Percentiles rank a stretch among this genome's conserved stretches.
Conservation (phyloP, 768 basidiomycete species). For the Leucogyrophana mollusca region DNA sequence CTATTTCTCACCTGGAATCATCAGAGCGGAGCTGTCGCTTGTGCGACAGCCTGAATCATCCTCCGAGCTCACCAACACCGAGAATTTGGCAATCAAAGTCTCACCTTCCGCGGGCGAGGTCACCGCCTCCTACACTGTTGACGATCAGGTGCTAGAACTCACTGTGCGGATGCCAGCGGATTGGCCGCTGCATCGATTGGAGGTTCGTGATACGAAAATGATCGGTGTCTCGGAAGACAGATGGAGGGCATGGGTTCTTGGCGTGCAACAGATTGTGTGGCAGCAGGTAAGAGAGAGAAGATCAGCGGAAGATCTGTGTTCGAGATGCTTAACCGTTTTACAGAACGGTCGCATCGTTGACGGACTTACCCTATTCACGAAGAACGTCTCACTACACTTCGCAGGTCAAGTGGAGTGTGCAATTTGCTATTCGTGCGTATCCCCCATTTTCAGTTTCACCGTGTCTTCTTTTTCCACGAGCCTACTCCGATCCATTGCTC, state of each 20-base stretch:
- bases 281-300: slow-evolving; percentile 58
- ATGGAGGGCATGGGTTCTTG: slow-evolving; percentile 94
- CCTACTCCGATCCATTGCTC: neutral
- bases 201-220: slow-evolving; percentile 79
- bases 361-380: slow-evolving; percentile 86
- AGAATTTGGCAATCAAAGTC: slow-evolving; percentile 80
- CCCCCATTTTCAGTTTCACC: neutral
- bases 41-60: slow-evolving; percentile 55
- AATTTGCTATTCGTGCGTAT: slow-evolving; percentile 86
- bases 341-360: slow-evolving; percentile 92
- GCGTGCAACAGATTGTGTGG: slow-evolving; percentile 87
- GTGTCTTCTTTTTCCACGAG: neutral
- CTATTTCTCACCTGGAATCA: slow-evolving; percentile 88
- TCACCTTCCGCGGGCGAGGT: slow-evolving; percentile 75
- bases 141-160: slow-evolving; percentile 93
- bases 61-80: slow-evolving; percentile 60
- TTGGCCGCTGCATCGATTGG: slow-evolving; percentile 87
- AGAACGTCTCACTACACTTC: slow-evolving; percentile 90
- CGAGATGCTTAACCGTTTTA: neutral
- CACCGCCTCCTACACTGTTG: slow-evolving; percentile 79
- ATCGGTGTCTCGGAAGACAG: slow-evolving; percentile 87
- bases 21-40: slow-evolving; percentile 76
- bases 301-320: neutral
- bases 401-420: slow-evolving; percentile 96
- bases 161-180: slow-evolving; percentile 81